Base-by-base conservation (phyloP, 805 yeast genomes). In the Spathaspora gorwiae region DNA sequence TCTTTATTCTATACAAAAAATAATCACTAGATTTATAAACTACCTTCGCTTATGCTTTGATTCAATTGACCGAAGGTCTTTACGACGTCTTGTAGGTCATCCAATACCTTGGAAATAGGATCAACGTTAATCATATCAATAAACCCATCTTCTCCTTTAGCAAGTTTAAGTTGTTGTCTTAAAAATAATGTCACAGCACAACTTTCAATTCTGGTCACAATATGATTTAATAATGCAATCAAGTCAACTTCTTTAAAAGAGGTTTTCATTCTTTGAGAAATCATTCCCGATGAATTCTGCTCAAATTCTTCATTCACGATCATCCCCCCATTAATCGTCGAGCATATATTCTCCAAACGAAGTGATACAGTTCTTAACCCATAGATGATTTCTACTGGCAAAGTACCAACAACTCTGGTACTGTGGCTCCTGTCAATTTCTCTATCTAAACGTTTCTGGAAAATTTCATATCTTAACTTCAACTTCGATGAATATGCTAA, bases 401-500 rank as follows among this genome's bases (percentile, higher is more conserved):
- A 47, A 0, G 72, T 59, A 1, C 73, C 75, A 26, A 67, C 62
- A 2, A 70, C 46, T 37, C 71, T 52, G 4, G 56, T 69, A 62
- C 73, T 46, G 52, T 66, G 57, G 58, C 68, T 53, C 29, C 42
- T 43, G 8, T 48, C 53, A 27, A 52, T 58, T 15, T 49, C 50
- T 14, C 52, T 54, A 9, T 56, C 46, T 24, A 55, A 38, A n/a
- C 63, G 50, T 46, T 66, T 62, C 47, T 62, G 54, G 50, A 61
- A 60, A 11, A 70, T 58, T 44, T 77, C 79, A 63, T 76, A 76
- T 53, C 98, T 75, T 3, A 83, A 68, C 3, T 73, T 74, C 45
- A 90, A 67, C 26, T 73, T 70, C 45, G 72, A 70, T 1, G 98
- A 95, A 67, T 84, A 90, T 0, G 82, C 79, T 39, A 89, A 72